phyloP scores from a whole-genome alignment of 257 asterid genomes.

The Scutellaria minor region DNA sequence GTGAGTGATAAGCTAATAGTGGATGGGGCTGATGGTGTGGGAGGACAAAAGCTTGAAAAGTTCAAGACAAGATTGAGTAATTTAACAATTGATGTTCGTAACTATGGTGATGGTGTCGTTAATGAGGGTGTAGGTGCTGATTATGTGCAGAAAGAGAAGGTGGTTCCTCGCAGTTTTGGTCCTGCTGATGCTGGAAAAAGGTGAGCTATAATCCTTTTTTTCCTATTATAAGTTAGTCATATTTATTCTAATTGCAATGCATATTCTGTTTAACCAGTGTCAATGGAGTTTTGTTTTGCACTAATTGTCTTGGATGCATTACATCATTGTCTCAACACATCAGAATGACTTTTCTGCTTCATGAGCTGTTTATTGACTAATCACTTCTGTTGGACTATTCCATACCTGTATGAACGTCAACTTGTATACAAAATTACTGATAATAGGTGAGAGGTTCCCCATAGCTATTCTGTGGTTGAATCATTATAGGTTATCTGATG shows the following conservation, averaged over 20 bases:
- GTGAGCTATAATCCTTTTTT: slow-evolving; percentile 49
- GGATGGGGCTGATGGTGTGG: slow-evolving; percentile 96
- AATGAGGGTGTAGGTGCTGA: slow-evolving; percentile 98
- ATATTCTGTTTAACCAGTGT: slow-evolving; percentile 25
- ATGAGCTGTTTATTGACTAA: not conserved
- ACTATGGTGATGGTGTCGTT: slow-evolving; percentile 77
- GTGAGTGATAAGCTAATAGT: slow-evolving; percentile 61
- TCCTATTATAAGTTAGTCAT: not conserved
- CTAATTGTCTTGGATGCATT: not conserved
- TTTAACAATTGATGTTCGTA: slow-evolving; percentile 74
- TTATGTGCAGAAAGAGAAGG: slow-evolving; percentile 94
- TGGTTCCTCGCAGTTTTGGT: slow-evolving; percentile 77
- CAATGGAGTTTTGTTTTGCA: slow-evolving; percentile 7
- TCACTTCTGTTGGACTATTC: slow-evolving; percentile 11
- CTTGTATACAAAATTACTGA: slow-evolving; percentile 16
- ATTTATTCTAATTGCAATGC: not conserved
- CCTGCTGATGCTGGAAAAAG: slow-evolving; percentile 67
- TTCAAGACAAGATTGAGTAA: slow-evolving; percentile 55
- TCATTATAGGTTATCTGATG: slow-evolving; percentile 16
- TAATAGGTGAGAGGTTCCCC: not conserved
- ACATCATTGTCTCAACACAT: slow-evolving; percentile 2
- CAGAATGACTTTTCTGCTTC: slow-evolving; percentile 13
- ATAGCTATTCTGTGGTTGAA: not conserved
- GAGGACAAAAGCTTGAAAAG: slow-evolving; percentile 78
- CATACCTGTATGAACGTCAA: slow-evolving; percentile 19